Conservation (phyloP, 495 filamentous ascomycete genomes). For the Aspergillus asperescens region DNA sequence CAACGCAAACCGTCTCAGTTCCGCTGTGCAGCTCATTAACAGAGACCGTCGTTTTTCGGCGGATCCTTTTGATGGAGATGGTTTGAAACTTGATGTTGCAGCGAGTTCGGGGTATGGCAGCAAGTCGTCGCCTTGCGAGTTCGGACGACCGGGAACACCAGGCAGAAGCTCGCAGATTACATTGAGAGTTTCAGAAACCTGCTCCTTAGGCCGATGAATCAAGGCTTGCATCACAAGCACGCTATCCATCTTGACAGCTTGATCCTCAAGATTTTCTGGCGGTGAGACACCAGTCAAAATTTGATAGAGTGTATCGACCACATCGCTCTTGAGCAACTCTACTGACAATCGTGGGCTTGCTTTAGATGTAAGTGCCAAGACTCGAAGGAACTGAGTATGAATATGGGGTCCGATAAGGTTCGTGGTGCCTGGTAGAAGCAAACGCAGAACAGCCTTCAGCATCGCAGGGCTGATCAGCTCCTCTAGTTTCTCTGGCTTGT, state of each 20-base stretch:
- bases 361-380: slow-evolving; percentile 79
- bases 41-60: slow-evolving; percentile 75
- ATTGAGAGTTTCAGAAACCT: slow-evolving; percentile 94
- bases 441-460: slow-evolving; percentile 78
- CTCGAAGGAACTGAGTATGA: slow-evolving; percentile 92
- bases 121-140: slow-evolving; percentile 47
- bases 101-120: slow-evolving; percentile 42
- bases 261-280: slow-evolving; percentile 70
- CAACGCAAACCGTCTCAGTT: slow-evolving; percentile 86
- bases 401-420: slow-evolving; percentile 94
- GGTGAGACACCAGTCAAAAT: slow-evolving; percentile 95
- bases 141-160: slow-evolving; percentile 31
- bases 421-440: slow-evolving; percentile 89
- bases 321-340: slow-evolving; percentile 91
- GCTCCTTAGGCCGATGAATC: slow-evolving; percentile 93
- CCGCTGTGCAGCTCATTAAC: slow-evolving; percentile 71
- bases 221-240: slow-evolving; percentile 98
- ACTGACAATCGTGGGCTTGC: slow-evolving; percentile 83
- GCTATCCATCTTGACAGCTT: slow-evolving; percentile 87
- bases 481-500: slow-evolving; percentile 80
- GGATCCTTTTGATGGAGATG: slow-evolving; percentile 49
- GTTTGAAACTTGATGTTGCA: slow-evolving; percentile 31
- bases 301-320: slow-evolving; percentile 96
- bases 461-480: slow-evolving; percentile 84
- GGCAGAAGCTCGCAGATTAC: slow-evolving; percentile 96